Evolutionary conservation across 768 basidiomycete species (phyloP).

Genomic region (Phanerochaete carnosa): DNA sequence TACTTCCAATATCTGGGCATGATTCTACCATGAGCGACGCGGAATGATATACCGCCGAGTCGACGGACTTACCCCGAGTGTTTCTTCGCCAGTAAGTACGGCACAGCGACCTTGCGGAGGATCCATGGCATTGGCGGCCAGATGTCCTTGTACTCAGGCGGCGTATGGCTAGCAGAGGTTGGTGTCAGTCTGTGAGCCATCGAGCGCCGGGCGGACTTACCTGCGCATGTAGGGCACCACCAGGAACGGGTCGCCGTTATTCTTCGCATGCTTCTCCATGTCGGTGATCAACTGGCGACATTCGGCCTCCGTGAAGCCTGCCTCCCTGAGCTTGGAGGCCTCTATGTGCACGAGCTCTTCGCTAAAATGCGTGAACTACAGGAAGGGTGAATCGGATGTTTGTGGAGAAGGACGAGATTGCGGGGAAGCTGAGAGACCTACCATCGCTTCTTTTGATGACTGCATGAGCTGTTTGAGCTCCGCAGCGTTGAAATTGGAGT

Average conservation of each 20-base stretch:
- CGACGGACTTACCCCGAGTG: constrained; percentile 31
- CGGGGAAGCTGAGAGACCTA: constrained; percentile 14
- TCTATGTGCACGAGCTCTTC: constrained; percentile 35
- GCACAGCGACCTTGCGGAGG: constrained; percentile 33
- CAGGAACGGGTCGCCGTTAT: constrained; percentile 32
- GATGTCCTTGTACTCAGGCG: constrained; percentile 32
- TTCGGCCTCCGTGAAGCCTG: constrained; percentile 27
- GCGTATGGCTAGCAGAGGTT: constrained; percentile 29
- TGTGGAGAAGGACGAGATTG: not conserved
- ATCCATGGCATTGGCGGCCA: constrained; percentile 40
- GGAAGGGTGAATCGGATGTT: not conserved
- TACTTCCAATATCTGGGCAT: constrained; percentile 36
- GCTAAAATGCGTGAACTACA: constrained; percentile 34
- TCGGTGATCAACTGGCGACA: constrained; percentile 24
- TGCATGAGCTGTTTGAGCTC: constrained; percentile 28
- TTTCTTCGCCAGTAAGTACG: constrained; percentile 32
- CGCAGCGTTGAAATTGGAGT: constrained; percentile 28
- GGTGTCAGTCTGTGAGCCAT: not conserved
- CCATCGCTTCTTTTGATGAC: constrained; percentile 26
- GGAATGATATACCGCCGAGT: not conserved
- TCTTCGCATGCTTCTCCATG: constrained; percentile 30
- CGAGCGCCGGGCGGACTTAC: constrained; percentile 16
- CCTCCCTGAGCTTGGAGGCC: constrained; percentile 26
- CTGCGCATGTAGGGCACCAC: constrained; percentile 35
- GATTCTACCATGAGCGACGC: not conserved